Evolutionary conservation across 805 yeast genomes (phyloP).

Genomic region (Jamesozyma hellenica): DNA sequence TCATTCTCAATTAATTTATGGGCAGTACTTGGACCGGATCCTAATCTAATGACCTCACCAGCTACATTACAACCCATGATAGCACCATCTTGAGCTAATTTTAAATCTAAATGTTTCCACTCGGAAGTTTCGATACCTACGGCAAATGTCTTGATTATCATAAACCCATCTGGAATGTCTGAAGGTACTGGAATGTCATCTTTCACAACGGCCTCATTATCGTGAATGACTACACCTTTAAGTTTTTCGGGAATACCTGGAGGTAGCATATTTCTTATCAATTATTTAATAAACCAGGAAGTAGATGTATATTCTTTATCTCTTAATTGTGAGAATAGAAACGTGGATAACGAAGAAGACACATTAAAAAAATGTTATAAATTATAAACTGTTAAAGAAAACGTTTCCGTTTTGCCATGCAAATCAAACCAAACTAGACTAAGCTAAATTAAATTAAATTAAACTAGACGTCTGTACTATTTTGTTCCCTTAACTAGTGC

Average conservation of each 20-base stretch:
- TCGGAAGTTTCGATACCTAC: conserved; percentile 61
- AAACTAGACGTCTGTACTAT: no score
- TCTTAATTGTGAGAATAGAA: no score
- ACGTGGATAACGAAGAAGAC: no score
- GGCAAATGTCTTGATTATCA: conserved; percentile 45
- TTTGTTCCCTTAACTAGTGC: no score
- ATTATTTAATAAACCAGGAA: no score
- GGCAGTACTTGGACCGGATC: conserved; percentile 26
- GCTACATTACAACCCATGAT: conserved; percentile 52
- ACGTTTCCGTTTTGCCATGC: no score
- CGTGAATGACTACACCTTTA: conserved; percentile 36
- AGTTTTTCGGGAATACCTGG: conserved; percentile 25
- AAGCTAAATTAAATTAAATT: no score
- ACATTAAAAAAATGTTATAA: no score
- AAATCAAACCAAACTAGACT: no score
- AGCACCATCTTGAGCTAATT: conserved; percentile 36
- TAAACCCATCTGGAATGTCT: conserved; percentile 26
- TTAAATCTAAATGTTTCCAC: conserved; percentile 45
- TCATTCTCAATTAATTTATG: background rate
- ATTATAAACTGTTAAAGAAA: no score
- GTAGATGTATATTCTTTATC: no score
- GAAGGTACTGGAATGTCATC: conserved; percentile 27
- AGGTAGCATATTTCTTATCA: conserved; percentile 4
- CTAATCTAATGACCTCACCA: conserved; percentile 46
- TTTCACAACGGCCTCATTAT: conserved; percentile 23